A percentile compares a stretch with the other conserved stretches of the same genome.
These are phyloP conservation scores for Zoysia pacifica DNA, from an alignment of 176 grass and related monocot species.

Conservation along the genomic window DNA sequence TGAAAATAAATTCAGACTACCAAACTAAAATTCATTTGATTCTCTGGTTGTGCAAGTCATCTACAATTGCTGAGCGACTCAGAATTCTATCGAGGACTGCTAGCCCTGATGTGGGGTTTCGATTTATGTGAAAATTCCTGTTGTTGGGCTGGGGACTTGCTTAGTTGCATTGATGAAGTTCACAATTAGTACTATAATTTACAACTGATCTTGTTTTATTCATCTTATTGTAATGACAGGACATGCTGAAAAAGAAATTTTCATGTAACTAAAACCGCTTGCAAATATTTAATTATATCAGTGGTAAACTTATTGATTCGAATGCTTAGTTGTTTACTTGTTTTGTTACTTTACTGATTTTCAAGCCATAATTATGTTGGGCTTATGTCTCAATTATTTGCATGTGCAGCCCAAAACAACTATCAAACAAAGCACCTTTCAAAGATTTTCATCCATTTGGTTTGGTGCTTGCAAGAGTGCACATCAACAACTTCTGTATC, in stretches of 20 bases:
- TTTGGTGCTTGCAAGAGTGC: slow-evolving; percentile 90
- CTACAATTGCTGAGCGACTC: too few species aligned
- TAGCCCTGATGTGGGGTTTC: neutral
- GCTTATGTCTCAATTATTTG: slow-evolving; percentile 38
- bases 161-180: neutral
- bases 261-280: neutral
- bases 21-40: neutral
- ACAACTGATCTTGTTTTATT: neutral
- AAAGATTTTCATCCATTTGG: slow-evolving; percentile 94
- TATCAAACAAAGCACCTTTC: slow-evolving; percentile 83
- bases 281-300: slow-evolving; percentile 4
- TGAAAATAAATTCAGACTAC: too few species aligned
- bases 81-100: too few species aligned
- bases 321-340: neutral
- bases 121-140: neutral
- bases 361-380: neutral
- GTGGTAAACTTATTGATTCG: slow-evolving; percentile 8
- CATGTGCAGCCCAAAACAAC: slow-evolving; percentile 90
- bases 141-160: neutral
- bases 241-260: neutral
- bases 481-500: slow-evolving; percentile 54
- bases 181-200: neutral
- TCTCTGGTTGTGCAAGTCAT: neutral
- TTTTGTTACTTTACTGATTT: neutral
- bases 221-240: neutral